These are phyloP conservation scores for Grosmannia penicillata DNA, from an alignment of 2,329 filamentous ascomycete species.

Conservation along the genomic window DNA sequence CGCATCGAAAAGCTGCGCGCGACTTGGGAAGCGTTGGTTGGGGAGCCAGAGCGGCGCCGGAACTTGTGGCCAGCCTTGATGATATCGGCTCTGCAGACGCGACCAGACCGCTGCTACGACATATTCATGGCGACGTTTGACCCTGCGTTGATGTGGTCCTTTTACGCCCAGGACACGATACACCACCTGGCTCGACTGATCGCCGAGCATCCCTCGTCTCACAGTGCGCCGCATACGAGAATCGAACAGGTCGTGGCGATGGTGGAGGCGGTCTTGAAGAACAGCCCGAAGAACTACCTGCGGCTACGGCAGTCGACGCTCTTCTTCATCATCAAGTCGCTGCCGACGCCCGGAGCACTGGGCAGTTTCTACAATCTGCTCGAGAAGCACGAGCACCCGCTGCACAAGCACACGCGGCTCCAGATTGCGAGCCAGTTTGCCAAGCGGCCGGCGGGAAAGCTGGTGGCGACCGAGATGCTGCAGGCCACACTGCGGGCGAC, in stretches of 20 bases:
- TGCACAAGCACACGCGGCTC: slow-evolving; percentile 29
- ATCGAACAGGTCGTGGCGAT: slow-evolving; percentile 1
- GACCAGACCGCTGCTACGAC: slow-evolving; percentile 17
- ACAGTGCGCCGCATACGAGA: background rate
- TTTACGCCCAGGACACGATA: slow-evolving; percentile 22
- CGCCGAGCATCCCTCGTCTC: background rate
- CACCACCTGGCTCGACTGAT: slow-evolving; percentile 15
- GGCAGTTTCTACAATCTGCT: slow-evolving; percentile 22
- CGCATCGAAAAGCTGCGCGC: slow-evolving; percentile 7
- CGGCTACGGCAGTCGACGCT: slow-evolving; percentile 24
- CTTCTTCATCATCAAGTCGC: slow-evolving; percentile 7
- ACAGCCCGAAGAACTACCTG: slow-evolving; percentile 8
- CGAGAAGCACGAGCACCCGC: slow-evolving; percentile 11
- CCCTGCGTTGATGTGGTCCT: slow-evolving; percentile 18
- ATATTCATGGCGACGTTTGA: slow-evolving; percentile 24
- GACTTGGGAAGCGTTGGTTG: slow-evolving; percentile 21
- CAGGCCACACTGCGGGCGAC: slow-evolving; percentile 18
- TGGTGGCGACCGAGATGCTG: slow-evolving; percentile 27
- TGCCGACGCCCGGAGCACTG: slow-evolving; percentile 10
- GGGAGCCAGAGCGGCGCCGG: slow-evolving; percentile 10
- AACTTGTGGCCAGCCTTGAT: slow-evolving; percentile 20
- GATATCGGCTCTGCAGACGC: slow-evolving; percentile 19
- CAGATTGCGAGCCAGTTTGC: slow-evolving; percentile 34
- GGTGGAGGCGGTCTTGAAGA: slow-evolving; percentile 6
- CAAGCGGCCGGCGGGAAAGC: slow-evolving; percentile 21